A percentile compares a stretch with the other conserved stretches of the same genome.
phyloP scores from a whole-genome alignment of 768 basidiomycete species.

The Suillus decipiens region DNA sequence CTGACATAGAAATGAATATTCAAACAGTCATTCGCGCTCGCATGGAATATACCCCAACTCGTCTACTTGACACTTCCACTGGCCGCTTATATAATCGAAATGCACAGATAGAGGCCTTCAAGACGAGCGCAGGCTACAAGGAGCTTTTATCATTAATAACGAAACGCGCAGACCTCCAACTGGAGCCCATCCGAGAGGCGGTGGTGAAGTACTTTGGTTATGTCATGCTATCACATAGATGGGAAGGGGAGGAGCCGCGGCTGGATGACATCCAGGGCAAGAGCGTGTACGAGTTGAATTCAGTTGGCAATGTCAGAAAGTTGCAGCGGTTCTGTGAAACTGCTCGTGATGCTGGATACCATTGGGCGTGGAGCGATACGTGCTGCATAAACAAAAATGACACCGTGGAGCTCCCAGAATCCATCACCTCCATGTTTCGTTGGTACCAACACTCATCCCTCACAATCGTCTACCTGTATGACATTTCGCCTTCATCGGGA shows the following conservation, averaged over 20 bases:
- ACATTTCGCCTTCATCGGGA: too few relatives aligned
- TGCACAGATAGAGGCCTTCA: neutral
- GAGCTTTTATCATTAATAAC: too few relatives aligned
- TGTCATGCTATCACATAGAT: slow-evolving; percentile 30
- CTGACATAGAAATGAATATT: neutral
- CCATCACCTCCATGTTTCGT: slow-evolving; percentile 30
- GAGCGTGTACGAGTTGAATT: slow-evolving; percentile 24
- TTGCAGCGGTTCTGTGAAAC: slow-evolving; percentile 31
- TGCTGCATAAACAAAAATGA: slow-evolving; percentile 28
- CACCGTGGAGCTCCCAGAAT: slow-evolving; percentile 25
- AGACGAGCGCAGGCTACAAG: neutral
- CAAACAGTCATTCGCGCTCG: neutral
- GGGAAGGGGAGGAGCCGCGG: slow-evolving; percentile 20
- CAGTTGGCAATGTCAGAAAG: slow-evolving; percentile 12
- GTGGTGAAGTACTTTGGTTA: slow-evolving; percentile 25
- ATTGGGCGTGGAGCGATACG: slow-evolving; percentile 32
- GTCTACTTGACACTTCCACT: neutral
- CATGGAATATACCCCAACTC: neutral
- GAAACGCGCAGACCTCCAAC: too few relatives aligned
- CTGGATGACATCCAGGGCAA: slow-evolving; percentile 19
- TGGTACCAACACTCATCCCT: slow-evolving; percentile 28
- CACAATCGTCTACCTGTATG: too few relatives aligned
- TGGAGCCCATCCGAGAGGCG: neutral
- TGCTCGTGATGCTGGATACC: slow-evolving; percentile 29
- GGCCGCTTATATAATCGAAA: neutral